Conservation (phyloP, 2,329 filamentous ascomycete species). For the Aureobasidium sp. region DNA sequence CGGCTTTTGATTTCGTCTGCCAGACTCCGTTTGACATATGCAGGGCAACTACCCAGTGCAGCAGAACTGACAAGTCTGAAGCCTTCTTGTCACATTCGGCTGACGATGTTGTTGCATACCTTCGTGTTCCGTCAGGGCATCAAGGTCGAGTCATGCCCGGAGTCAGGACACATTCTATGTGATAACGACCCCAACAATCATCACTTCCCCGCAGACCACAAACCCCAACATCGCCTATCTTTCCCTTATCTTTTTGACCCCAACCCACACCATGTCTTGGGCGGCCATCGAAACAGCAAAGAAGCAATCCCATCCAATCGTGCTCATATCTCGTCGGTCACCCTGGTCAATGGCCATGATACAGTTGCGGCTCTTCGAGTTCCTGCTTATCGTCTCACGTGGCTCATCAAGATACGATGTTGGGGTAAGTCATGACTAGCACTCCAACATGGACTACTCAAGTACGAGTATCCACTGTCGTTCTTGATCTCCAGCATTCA, state of each 20-base stretch:
- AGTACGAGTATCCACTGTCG: neutral
- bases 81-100: neutral
- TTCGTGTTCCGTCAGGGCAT: neutral
- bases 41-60: neutral
- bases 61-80: neutral
- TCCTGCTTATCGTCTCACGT: neutral
- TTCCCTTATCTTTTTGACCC: neutral
- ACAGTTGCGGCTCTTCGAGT: neutral
- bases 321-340: neutral
- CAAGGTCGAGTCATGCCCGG: neutral
- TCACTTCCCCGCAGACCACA: neutral
- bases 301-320: neutral
- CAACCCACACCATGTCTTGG: neutral
- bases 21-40: neutral
- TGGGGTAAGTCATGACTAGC: neutral
- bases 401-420: neutral
- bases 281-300: neutral
- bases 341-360: neutral
- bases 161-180: neutral
- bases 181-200: neutral
- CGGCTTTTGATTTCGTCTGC: neutral
- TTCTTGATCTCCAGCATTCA: neutral
- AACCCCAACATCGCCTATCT: conserved; percentile 1
- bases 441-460: neutral
- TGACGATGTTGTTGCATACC: neutral